A percentile compares a stretch with the other conserved stretches of the same genome.
Evolutionary conservation across 257 asterid genomes (phyloP).

Genomic region (Nicotiana obtusifolia): DNA sequence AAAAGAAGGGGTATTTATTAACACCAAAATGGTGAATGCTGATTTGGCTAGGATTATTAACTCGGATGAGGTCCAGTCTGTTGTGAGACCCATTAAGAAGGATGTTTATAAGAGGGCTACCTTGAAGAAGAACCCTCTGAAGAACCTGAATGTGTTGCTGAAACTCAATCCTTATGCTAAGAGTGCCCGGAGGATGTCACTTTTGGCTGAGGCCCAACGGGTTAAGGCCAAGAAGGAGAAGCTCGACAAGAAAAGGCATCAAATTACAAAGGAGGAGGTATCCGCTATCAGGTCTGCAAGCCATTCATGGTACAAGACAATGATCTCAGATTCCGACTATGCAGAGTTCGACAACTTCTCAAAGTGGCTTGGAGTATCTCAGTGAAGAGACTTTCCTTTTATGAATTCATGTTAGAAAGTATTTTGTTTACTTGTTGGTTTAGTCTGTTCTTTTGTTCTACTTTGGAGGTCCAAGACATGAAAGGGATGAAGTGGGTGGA

Average conservation of each 20-base stretch:
- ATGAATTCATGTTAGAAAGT: background rate
- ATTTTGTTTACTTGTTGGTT: background rate
- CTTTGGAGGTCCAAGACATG: background rate
- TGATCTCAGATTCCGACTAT: conserved; percentile 84
- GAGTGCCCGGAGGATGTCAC: conserved; percentile 70
- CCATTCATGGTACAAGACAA: conserved; percentile 78
- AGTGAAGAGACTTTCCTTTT: conserved; percentile 29
- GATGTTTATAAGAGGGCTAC: conserved; percentile 33
- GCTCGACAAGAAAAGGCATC: no score
- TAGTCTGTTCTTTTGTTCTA: background rate
- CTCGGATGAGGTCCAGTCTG: conserved; percentile 87
- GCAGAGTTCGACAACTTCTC: conserved; percentile 80
- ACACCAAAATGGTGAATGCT: conserved; percentile 80
- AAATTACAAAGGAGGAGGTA: conserved; percentile 98
- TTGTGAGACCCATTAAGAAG: no score
- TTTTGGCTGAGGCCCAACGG: conserved; percentile 79
- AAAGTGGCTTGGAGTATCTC: conserved; percentile 80
- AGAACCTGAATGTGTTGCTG: conserved; percentile 28
- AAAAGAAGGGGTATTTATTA: conserved; percentile 62
- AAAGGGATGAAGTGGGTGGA: background rate
- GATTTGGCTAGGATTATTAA: conserved; percentile 79
- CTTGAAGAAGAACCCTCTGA: conserved; percentile 14
- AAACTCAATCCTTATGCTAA: conserved; percentile 80
- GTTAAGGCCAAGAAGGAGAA: conserved; percentile 71
- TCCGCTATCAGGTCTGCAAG: conserved; percentile 52